phyloP scores from a whole-genome alignment of 2,329 filamentous ascomycete genomes.

The Calonectria henricotiae region DNA sequence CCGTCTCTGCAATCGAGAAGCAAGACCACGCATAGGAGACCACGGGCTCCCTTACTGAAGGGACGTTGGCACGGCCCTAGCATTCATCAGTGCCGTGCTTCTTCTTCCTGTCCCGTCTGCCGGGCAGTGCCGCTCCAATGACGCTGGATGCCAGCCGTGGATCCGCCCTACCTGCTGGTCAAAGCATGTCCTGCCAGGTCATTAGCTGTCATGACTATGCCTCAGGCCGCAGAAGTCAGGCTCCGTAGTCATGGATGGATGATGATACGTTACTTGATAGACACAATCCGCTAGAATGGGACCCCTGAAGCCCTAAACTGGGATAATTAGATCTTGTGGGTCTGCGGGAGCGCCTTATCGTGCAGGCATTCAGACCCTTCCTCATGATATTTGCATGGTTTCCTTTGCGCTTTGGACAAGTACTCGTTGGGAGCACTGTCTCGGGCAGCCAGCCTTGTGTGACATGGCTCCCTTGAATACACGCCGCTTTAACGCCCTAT shows the following conservation, averaged over 20 bases:
- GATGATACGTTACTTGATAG: conserved; percentile 33
- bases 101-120: conserved; percentile 19
- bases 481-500: conserved; percentile 2
- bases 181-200: conserved; percentile 5
- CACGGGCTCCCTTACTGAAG: conserved; percentile 9
- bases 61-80: not conserved
- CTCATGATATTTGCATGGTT: conserved; percentile 14
- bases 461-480: conserved; percentile 11
- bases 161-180: conserved; percentile 16
- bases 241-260: conserved; percentile 2
- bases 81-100: conserved; percentile 8
- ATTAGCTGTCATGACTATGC: not conserved
- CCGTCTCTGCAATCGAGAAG: conserved; percentile 21
- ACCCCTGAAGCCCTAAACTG: conserved; percentile 17
- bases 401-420: conserved; percentile 7
- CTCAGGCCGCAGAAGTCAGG: conserved; percentile 30
- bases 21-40: conserved; percentile 5
- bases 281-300: not conserved
- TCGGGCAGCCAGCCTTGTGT: not conserved
- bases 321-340: conserved; percentile 23
- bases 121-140: conserved; percentile 18
- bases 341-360: conserved; percentile 16
- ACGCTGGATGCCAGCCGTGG: conserved; percentile 11
- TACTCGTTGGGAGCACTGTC: not conserved
- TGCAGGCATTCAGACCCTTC: conserved; percentile 1